Conservation (phyloP, 2,329 filamentous ascomycete genomes). For the Fusarium brachygibbosum region DNA sequence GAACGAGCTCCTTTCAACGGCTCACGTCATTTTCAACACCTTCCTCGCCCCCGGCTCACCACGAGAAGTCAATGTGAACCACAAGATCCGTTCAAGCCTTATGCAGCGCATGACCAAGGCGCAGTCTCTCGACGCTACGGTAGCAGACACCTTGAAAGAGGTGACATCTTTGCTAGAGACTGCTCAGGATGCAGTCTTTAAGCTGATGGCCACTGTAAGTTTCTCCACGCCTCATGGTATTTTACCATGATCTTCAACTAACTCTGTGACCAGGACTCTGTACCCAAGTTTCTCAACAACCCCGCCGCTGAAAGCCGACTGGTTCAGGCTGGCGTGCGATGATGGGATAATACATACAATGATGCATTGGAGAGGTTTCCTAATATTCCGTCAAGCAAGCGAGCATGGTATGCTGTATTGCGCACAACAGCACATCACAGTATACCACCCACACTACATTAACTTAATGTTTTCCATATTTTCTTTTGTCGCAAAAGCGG, state of each 20-base stretch:
- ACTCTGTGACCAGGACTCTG: constrained; percentile 68
- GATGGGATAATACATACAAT: constrained; percentile 9
- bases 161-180: constrained; percentile 92
- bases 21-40: constrained; percentile 98
- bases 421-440: neutral
- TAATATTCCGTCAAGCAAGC: constrained; percentile 22
- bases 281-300: constrained; percentile 78
- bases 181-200: constrained; percentile 95
- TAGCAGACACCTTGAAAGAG: constrained; percentile 91
- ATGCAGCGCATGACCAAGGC: constrained; percentile 97
- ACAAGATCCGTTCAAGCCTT: constrained; percentile 91
- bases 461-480: constrained; percentile 24
- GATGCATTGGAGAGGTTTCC: constrained; percentile 9
- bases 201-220: constrained; percentile 97
- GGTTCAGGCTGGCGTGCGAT: constrained; percentile 39
- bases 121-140: constrained; percentile 89
- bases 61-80: constrained; percentile 97
- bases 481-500: constrained; percentile 20
- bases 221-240: constrained; percentile 4
- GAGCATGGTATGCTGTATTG: constrained; percentile 5
- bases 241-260: constrained; percentile 44
- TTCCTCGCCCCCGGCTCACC: constrained; percentile 96
- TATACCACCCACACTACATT: constrained; percentile 14
- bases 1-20: constrained; percentile 93
- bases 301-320: constrained; percentile 49